Evolutionary conservation across 441 rosid genomes (phyloP).

Genomic region (Pelargonium cotyledonis): DNA sequence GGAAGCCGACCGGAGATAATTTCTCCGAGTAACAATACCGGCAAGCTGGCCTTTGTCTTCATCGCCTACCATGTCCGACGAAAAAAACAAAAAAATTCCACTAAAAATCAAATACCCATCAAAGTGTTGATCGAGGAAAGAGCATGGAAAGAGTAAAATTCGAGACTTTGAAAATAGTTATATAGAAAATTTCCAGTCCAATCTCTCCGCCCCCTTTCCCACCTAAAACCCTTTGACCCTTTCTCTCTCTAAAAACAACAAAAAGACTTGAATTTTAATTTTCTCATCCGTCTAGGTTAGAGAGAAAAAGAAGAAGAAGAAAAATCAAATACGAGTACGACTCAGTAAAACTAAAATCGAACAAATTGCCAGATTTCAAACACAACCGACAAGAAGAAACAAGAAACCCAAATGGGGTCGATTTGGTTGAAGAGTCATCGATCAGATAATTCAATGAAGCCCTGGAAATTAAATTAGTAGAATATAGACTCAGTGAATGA

Average conservation of each 20-base stretch:
- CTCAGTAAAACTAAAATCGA: constrained; percentile 30
- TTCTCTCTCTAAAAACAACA: constrained; percentile 7
- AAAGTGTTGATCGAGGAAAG: constrained; percentile 38
- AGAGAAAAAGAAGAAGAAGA: constrained; percentile 26
- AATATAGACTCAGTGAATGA: constrained; percentile 8
- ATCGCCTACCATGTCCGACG: constrained; percentile 40
- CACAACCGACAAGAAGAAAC: constrained; percentile 18
- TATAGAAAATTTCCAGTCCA: constrained; percentile 17
- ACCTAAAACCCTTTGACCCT: constrained; percentile 39
- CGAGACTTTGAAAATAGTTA: constrained; percentile 25
- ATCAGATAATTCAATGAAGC: too few species aligned
- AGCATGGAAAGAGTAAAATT: constrained; percentile 26
- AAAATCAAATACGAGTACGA: constrained; percentile 44
- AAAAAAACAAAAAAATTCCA: constrained; percentile 18
- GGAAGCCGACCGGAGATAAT: constrained; percentile 53
- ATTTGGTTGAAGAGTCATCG: too few species aligned
- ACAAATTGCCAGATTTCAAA: constrained; percentile 7
- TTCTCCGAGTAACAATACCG: constrained; percentile 32
- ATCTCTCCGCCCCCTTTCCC: constrained; percentile 9
- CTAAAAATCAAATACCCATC: constrained; percentile 27
- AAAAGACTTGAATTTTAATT: constrained; percentile 1
- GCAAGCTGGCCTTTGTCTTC: constrained; percentile 36
- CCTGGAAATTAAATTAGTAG: neutral
- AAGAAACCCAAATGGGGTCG: constrained; percentile 3
- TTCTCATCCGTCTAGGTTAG: neutral